Conservation (phyloP, 257 asterid species). For the Capsicum pubescens region DNA sequence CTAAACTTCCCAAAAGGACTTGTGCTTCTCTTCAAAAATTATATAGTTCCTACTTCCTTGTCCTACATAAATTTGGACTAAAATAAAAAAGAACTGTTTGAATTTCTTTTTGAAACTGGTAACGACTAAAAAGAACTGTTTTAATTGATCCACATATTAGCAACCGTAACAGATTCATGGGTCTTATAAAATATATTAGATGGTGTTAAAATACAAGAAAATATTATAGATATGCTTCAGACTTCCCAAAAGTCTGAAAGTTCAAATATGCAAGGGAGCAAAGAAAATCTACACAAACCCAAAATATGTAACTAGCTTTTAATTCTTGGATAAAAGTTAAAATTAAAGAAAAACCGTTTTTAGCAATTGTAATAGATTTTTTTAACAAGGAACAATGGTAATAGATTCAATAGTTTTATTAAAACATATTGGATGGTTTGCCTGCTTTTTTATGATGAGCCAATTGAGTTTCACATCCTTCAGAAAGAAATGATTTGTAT, state of each 20-base stretch:
- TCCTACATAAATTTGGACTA: no score
- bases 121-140: no score
- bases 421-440: background rate
- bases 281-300: conserved; percentile 14
- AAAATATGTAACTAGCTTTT: background rate
- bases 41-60: no score
- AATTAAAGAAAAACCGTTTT: background rate
- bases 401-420: conserved; percentile 2
- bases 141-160: no score
- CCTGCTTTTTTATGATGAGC: background rate
- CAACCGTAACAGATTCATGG: no score
- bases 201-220: background rate
- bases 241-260: conserved; percentile 3
- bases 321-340: background rate
- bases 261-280: background rate
- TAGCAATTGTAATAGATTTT: background rate
- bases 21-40: no score
- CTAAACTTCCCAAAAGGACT: no score
- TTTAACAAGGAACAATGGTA: background rate
- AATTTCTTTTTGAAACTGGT: no score
- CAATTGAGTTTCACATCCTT: background rate
- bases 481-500: conserved; percentile 17
- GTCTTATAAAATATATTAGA: no score
- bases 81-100: no score
- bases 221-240: background rate